Base-by-base conservation (phyloP, 225 moss, liverwort and hornwort species). In the Physcomitrellopsis africana region DNA sequence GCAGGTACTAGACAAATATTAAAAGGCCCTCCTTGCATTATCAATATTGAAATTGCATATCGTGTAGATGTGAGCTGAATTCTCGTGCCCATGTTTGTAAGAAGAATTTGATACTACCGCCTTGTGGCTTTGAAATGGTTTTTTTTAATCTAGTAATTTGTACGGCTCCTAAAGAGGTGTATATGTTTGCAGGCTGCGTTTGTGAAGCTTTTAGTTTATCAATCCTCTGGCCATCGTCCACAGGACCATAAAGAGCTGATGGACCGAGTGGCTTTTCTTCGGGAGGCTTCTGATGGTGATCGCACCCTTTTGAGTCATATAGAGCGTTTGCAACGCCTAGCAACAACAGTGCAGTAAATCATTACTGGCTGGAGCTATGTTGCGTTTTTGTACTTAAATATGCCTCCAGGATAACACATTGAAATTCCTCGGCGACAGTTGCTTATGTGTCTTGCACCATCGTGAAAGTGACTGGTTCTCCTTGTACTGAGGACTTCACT, bases 271-370 rank as follows among this genome's bases (percentile, higher is more conserved):
- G 54, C 54, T 19, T 70, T 85, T 47, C 65, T 96, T 63, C 43
- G 43, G 18, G 83, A 89, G 65, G 87, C 91, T 62, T 96, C 90
- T 73, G 85, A 89, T 72, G 89, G 93, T 59, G 89, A 93, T 73
- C 73, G 70, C 22, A 57, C 75, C 15, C 72, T 89, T 6, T 43
- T 82, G 63, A 72, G 32, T 72, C 72, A 83, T 81, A 80, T 84
- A 27, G 86, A 82, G 51, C 75, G 79, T 57, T 59, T 89, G 64
- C 81, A 78, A 59, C 57, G 73, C 60, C 85, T 82, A 51, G 17
- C 43, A 59, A 79, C 48, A 26, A 44, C 75, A 43, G 19, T 7
- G 42, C 18, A 63, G 15, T 77, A 54, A 70, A 15, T 15, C 32
- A 23, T 17, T 18, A 7, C 60, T 17, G 58, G 73, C 37, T 63